These are phyloP conservation scores for Phytophthora pluvialis DNA, from an alignment of 352 stramenopile species.

Conservation along the genomic window DNA sequence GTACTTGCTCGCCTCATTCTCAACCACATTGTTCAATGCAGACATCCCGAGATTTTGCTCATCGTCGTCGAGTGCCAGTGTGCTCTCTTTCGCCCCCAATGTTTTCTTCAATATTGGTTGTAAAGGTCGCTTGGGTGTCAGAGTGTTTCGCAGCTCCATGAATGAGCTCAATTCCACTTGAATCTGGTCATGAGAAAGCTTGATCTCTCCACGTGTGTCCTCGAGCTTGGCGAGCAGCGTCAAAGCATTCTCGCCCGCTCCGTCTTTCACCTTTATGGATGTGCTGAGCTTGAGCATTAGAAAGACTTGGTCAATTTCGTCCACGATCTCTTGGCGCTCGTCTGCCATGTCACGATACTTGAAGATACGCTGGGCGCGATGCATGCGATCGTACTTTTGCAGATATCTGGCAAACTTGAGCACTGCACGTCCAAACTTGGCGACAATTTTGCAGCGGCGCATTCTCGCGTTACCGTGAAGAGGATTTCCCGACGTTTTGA, in stretches of 20 bases:
- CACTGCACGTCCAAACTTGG: constrained; percentile 1
- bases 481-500: constrained; percentile 2
- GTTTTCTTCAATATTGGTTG: too few relatives aligned
- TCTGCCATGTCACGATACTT: constrained; percentile 25
- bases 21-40: too few relatives aligned
- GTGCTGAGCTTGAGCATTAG: constrained; percentile 29
- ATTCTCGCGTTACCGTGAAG: constrained; percentile 7
- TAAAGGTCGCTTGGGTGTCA: too few relatives aligned
- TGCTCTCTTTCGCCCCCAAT: too few relatives aligned
- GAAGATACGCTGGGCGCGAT: constrained; percentile 8
- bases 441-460: neutral
- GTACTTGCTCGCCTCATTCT: too few relatives aligned
- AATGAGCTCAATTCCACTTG: neutral
- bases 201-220: neutral
- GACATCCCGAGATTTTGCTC: too few relatives aligned
- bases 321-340: constrained; percentile 21
- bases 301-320: constrained; percentile 39
- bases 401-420: constrained; percentile 15
- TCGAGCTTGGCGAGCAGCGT: neutral
- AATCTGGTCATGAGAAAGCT: neutral
- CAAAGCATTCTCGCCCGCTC: neutral
- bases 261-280: neutral
- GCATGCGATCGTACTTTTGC: constrained; percentile 9
- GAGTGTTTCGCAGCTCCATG: neutral
- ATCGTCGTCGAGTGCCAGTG: too few relatives aligned